These are phyloP conservation scores for Leccinum subtestaceum DNA, from an alignment of 768 basidiomycete species.

Conservation along the genomic window DNA sequence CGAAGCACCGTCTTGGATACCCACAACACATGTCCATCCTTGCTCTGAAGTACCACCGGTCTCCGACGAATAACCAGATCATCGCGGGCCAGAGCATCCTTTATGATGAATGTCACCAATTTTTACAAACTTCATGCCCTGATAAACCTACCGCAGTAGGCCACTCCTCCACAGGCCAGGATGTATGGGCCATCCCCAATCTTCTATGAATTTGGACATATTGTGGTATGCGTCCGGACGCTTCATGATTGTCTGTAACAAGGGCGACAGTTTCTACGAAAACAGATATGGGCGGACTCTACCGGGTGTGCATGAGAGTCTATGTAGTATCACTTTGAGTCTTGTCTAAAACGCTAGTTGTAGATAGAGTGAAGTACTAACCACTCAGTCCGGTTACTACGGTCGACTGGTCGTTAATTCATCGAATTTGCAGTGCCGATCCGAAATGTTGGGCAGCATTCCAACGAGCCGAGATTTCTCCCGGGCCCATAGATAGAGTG, in stretches of 20 bases:
- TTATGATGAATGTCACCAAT: neutral
- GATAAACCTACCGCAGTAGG: slow-evolving; percentile 59
- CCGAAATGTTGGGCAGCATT: slow-evolving; percentile 18
- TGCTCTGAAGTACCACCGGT: slow-evolving; percentile 74
- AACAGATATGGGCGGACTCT: neutral
- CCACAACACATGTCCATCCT: slow-evolving; percentile 91
- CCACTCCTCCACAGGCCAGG: slow-evolving; percentile 58
- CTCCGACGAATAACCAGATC: slow-evolving; percentile 67
- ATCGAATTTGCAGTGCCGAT: slow-evolving; percentile 41
- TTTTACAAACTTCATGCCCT: neutral
- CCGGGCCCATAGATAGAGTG: slow-evolving; percentile 26
- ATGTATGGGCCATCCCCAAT: slow-evolving; percentile 90
- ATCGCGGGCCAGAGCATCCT: slow-evolving; percentile 65
- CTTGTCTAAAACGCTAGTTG: too few species aligned
- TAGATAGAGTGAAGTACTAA: slow-evolving; percentile 32
- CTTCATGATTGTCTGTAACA: slow-evolving; percentile 51
- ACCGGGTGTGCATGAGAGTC: slow-evolving; percentile 80
- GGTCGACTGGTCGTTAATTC: slow-evolving; percentile 54
- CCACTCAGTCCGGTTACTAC: slow-evolving; percentile 73
- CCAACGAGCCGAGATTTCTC: slow-evolving; percentile 43
- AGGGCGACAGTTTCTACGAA: slow-evolving; percentile 57
- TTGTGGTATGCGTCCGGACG: slow-evolving; percentile 56
- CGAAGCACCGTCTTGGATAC: slow-evolving; percentile 64
- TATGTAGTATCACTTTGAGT: slow-evolving; percentile 21
- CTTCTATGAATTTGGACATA: slow-evolving; percentile 61